Evolutionary conservation across 306 rosid genomes (phyloP), one percentile per base, ranked within the genome.

Genomic region (Pyrus bretschneideri): DNA sequence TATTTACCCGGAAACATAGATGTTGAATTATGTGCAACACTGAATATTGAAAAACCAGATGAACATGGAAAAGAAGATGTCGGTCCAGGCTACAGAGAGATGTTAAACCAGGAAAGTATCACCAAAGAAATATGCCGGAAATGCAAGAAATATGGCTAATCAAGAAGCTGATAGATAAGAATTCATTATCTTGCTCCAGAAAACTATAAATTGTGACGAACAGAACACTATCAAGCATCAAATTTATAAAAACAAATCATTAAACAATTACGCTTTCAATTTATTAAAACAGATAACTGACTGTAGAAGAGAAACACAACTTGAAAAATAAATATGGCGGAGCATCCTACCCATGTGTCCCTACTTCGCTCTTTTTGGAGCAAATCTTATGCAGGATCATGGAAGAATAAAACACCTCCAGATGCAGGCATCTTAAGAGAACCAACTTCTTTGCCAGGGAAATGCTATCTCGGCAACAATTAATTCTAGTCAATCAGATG

Each of bases 241-340:
- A 72, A 69, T 52, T 62, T 63, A 51, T 68, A 66, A 57, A 81
- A 79, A 42, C 69, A 72, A 29, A 74, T 70, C 66, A 84, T 78
- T 81, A 65, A 83, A 83, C 86, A 80, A 79, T 71, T 77, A 78
- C 62, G 73, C 81, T 78, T 77, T 83, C 76, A 80, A 81, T 86
- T 89, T 89, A 91, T 89, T 87, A 86, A 81, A 84, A 82, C 81
- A 86, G 84, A 77, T 76, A 78, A 70, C 73, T 72, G 85, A 79
- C 76, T 80, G 80, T 75, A 29, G 61, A 55, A 23, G 63, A 61
- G 67, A 66, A 79, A 46, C 55, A 74, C 69, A 64, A 58, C 76
- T 63, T 61, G 44, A 78, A 74, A 54, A 38, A 60, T 61, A 61
- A 61, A 78, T 27, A 67, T 76, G 66, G 54, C 69, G 74, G 62